Conservation (phyloP, 495 filamentous ascomycete species). For the Aspergillus biplanus region DNA sequence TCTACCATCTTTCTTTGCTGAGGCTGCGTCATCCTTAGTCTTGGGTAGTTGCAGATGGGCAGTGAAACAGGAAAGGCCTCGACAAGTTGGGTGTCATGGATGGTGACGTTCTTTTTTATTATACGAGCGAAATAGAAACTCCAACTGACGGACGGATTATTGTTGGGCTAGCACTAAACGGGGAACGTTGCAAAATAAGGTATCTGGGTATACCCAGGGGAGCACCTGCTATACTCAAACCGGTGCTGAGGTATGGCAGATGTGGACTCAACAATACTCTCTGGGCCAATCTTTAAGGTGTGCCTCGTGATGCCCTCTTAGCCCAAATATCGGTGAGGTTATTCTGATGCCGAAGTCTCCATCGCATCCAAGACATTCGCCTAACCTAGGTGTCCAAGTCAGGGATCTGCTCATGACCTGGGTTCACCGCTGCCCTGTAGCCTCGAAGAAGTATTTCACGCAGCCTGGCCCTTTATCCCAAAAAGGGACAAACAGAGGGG, state of each 20-base stretch:
- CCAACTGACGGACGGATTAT: background rate
- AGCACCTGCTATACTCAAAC: constrained; percentile 26
- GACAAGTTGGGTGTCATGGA: constrained; percentile 30
- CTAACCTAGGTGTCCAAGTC: constrained; percentile 23
- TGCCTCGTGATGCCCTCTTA: constrained; percentile 31
- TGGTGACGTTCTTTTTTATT: constrained; percentile 11
- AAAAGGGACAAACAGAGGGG: constrained; percentile 28
- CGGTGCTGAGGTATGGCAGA: constrained; percentile 28
- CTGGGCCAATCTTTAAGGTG: constrained; percentile 21
- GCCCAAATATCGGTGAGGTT: constrained; percentile 28
- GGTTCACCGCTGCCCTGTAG: constrained; percentile 30
- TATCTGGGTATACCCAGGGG: constrained; percentile 17
- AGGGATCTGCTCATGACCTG: constrained; percentile 15
- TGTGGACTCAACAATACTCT: constrained; percentile 24
- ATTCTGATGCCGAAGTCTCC: constrained; percentile 24
- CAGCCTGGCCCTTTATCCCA: constrained; percentile 14
- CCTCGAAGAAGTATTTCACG: constrained; percentile 26
- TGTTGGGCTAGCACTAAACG: constrained; percentile 14
- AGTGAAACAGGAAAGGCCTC: constrained; percentile 45
- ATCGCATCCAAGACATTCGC: constrained; percentile 30
- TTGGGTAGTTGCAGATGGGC: constrained; percentile 40
- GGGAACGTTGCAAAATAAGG: constrained; percentile 21
- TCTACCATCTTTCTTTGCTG: constrained; percentile 27
- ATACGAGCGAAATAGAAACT: constrained; percentile 7
- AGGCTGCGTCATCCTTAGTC: constrained; percentile 27